These are phyloP conservation scores for Fusarium xyrophilum DNA, from an alignment of 2,329 filamentous ascomycete species.

Conservation along the genomic window DNA sequence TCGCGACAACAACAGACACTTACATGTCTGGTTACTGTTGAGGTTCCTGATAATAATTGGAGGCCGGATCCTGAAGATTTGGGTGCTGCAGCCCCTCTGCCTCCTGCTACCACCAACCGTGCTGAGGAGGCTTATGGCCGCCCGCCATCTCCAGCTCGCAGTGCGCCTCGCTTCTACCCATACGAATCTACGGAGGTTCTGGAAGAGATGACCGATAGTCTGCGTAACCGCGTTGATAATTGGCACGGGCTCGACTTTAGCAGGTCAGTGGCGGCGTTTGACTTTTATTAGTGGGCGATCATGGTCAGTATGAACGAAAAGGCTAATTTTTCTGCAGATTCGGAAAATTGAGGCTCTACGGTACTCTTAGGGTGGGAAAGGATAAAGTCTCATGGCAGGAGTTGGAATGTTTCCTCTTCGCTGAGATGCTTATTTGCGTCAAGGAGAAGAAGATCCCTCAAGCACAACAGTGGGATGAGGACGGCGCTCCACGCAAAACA, in stretches of 20 bases:
- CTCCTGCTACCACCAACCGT: conserved; percentile 50
- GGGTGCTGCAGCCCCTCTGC: conserved; percentile 57
- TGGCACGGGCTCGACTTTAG: conserved; percentile 97
- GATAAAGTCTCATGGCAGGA: conserved; percentile 98
- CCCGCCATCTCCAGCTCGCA: conserved; percentile 66
- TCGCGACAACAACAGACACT: conserved; percentile 94
- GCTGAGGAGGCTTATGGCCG: conserved; percentile 62
- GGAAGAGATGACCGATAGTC: conserved; percentile 83
- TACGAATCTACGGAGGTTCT: conserved; percentile 79
- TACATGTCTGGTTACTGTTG: conserved; percentile 91
- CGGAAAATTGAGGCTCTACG: conserved; percentile 88
- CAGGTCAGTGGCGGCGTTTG: conserved; percentile 56
- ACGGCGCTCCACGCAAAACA: conserved; percentile 64
- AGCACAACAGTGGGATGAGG: conserved; percentile 71
- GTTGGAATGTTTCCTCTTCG: conserved; percentile 94
- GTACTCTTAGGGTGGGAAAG: conserved; percentile 91
- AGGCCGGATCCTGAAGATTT: conserved; percentile 83
- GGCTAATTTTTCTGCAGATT: conserved; percentile 64
- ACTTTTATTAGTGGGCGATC: neutral
- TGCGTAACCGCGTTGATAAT: conserved; percentile 90
- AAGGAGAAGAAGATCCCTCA: conserved; percentile 85
- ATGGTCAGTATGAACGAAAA: neutral
- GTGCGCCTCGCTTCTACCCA: conserved; percentile 67
- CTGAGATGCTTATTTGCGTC: conserved; percentile 98
- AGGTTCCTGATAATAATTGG: conserved; percentile 94